Conservation (phyloP, 371 early-diverging fungal species). For the Mucor ambiguus region DNA sequence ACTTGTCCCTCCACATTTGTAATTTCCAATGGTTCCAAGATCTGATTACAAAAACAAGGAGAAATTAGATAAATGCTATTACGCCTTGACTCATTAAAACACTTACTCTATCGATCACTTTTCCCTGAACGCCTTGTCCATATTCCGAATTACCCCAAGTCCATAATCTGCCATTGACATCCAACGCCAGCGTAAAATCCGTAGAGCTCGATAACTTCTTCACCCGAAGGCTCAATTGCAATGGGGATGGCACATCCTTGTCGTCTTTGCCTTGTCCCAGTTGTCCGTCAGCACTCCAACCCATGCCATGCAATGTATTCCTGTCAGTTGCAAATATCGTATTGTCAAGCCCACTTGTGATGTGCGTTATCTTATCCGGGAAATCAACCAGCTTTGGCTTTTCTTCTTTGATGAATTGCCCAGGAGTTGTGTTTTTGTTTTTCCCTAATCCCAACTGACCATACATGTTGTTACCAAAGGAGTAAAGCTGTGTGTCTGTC, state of each 20-base stretch:
- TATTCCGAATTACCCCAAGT: slow-evolving; percentile 88
- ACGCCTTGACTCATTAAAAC: background rate
- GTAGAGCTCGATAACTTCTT: slow-evolving; percentile 65
- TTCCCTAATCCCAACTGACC: slow-evolving; percentile 66
- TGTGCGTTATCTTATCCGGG: slow-evolving; percentile 42
- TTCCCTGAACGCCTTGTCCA: slow-evolving; percentile 75
- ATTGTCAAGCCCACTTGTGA: slow-evolving; percentile 79
- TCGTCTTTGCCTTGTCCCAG: slow-evolving; percentile 66
- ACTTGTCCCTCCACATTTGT: slow-evolving; percentile 32
- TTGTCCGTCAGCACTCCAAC: slow-evolving; percentile 86
- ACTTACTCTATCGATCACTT: slow-evolving; percentile 69
- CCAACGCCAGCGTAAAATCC: slow-evolving; percentile 72
- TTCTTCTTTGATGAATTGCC: slow-evolving; percentile 25
- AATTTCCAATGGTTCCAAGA: slow-evolving; percentile 61
- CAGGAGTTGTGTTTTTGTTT: slow-evolving; percentile 37
- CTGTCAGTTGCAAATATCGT: slow-evolving; percentile 62
- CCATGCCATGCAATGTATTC: slow-evolving; percentile 65
- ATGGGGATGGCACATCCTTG: slow-evolving; percentile 44
- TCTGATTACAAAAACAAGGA: slow-evolving; percentile 34
- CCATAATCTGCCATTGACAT: slow-evolving; percentile 57
- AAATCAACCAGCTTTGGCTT: slow-evolving; percentile 24
- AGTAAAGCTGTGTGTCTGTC: slow-evolving; percentile 43
- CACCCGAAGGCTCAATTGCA: slow-evolving; percentile 42
- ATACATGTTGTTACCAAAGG: slow-evolving; percentile 72
- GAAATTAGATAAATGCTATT: background rate